Evolutionary conservation across 129 eudicot species (phyloP), one percentile per base, ranked within the genome.

Genomic region (Flaveria brownii): DNA sequence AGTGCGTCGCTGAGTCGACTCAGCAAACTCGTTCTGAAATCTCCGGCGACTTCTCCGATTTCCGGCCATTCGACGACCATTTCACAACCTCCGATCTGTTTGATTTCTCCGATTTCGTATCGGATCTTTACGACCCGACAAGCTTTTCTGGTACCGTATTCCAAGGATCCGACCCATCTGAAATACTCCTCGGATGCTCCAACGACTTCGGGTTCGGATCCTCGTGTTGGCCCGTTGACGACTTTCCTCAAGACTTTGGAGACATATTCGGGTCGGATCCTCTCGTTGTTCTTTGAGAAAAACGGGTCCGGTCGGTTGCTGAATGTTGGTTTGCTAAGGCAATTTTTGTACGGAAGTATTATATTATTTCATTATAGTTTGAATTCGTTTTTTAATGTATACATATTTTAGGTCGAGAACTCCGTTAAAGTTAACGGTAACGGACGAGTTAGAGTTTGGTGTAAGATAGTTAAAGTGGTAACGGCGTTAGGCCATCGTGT

Each of bases 191-290:
- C 51, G 86, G 87, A 73, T 67, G 14, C 9, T 55, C 51, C 2
- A 30, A 68, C 13, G 87, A 82, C 49, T 72, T 76, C 72, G 86
- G 81, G n/a, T 82, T 80, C 80, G 86, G 86, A n/a, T 74, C 79
- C 5, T 39, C 82, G 2, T 68, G 78, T 4, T 84, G 86, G 86
- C 42, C 87, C 51, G 80, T 77, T 0, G 91, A 88, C 10, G 97
- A 91, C 33, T 84, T 72, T 61, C 81, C 91, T 2, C 86, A 84
- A 52, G 98, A 94, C 23, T 76, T 89, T 36, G 91, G 90, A 2
- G 98, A 94, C 62, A 74, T 94, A 56, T 94, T 94, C 80, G 97
- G 93, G 83, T 84, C 98, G 91, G 98, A 94, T 25, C 93, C 93
- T 61, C 86, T 91, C 1, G 85, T 91, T 12, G 88, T 85, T 15